Evolutionary conservation across 2,329 filamentous ascomycete species (phyloP), one percentile per base, ranked within the genome.

Genomic region (Venturia asperata): DNA sequence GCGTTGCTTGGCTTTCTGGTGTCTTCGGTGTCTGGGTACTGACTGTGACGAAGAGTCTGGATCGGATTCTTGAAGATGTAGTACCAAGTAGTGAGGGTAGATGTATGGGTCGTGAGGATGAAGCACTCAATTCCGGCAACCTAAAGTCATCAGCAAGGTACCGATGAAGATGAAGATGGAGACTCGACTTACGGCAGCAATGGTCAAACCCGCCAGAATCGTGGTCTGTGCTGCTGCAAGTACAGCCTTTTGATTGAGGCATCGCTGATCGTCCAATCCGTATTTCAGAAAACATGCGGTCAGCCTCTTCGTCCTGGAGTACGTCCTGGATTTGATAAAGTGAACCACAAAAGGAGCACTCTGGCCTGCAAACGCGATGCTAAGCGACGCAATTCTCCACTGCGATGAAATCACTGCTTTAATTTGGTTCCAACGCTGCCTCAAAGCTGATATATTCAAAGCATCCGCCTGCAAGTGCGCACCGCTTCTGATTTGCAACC

Each of bases 41-140:
- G 60, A 21, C 60, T 21, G 39, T 62, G 39, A n/a, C 42, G n/a
- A 21, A 62, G 37, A 17, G 60, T 62, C 24, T 62, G 27, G 37
- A 43, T 62, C 17, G 60, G 60, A 41, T 62, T 27, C 60, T 43
- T 42, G 60, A 43, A 39, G 30, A 62, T 47, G 19, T 62, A 42
- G 60, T 43, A 47, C 60, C 60, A 62, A 21, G 60, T 62, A n/a
- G 21, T 62, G n/a, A 62, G 60, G 37, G 42, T 42, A 15, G 39
- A 42, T 27, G 60, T 27, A 5, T 37, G 60, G 3, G 27, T 42
- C 24, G 42, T 62, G 60, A 43, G 60, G 21, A 62, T 19, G 15
- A 41, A 47, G 30, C 52, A 58, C 27, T 58, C 60, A 24, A 62
- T 27, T 27, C 42, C 60, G 21, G 60, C 60, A 24, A 62, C 9